Evolutionary conservation across 805 yeast species (phyloP).

Genomic region (Pichia cabralensis): DNA sequence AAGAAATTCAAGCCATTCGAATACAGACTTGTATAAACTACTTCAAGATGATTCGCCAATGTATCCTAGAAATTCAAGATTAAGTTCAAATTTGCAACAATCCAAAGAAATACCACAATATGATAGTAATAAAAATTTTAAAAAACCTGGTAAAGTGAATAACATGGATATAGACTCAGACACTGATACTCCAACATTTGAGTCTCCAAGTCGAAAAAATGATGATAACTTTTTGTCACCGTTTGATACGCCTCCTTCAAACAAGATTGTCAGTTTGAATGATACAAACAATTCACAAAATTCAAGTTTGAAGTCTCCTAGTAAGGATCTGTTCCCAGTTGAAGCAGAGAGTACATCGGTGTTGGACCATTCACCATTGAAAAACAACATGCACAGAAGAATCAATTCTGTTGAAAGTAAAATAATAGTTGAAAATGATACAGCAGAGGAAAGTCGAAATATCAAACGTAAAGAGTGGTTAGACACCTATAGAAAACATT

Average conservation of each 20-base stretch:
- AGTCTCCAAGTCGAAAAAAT: background rate
- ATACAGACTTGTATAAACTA: slow-evolving; percentile 10
- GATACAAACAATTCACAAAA: background rate
- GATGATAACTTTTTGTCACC: slow-evolving; percentile 5
- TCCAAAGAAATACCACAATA: slow-evolving; percentile 20
- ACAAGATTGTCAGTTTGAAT: slow-evolving; percentile 1
- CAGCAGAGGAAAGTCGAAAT: slow-evolving; percentile 35
- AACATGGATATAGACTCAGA: no score
- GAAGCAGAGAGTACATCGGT: no score
- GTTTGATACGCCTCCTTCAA: slow-evolving; percentile 11
- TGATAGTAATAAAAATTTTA: no score
- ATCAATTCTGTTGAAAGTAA: slow-evolving; percentile 4
- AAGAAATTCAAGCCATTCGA: no score
- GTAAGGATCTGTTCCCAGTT: no score
- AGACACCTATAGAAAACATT: slow-evolving; percentile 23
- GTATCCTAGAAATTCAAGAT: slow-evolving; percentile 21
- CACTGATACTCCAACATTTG: no score
- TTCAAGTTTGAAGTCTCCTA: no score
- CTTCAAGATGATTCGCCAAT: slow-evolving; percentile 24
- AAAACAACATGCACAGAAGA: slow-evolving; percentile 2
- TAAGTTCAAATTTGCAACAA: slow-evolving; percentile 15
- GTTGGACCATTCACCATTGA: slow-evolving; percentile 1
- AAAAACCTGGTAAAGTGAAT: no score
- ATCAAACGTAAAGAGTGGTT: slow-evolving; percentile 32
- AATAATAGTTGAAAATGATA: slow-evolving; percentile 2